A percentile compares a stretch with the other conserved stretches of the same genome.
These are phyloP conservation scores for Aspergillus awamori DNA, from an alignment of 2,329 filamentous ascomycete species.

Conservation along the genomic window DNA sequence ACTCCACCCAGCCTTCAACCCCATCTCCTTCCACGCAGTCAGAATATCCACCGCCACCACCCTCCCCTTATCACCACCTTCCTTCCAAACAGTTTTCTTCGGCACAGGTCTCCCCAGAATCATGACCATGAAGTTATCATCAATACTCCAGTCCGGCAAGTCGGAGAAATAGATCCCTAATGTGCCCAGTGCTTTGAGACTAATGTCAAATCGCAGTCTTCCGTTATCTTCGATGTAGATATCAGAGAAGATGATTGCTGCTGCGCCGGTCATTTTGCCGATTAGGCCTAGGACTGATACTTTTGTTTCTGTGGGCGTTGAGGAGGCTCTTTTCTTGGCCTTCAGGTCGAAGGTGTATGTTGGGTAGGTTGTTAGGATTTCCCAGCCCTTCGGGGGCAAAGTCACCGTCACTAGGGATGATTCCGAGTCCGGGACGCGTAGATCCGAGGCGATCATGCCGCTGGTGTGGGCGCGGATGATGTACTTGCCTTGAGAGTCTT, in stretches of 20 bases:
- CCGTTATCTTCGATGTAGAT: slow-evolving; percentile 63
- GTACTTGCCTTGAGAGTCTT: slow-evolving; percentile 57
- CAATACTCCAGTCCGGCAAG: slow-evolving; percentile 62
- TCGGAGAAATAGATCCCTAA: slow-evolving; percentile 74
- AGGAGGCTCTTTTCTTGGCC: slow-evolving; percentile 19
- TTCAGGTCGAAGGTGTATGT: slow-evolving; percentile 57
- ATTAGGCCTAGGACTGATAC: slow-evolving; percentile 76
- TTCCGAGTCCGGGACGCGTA: slow-evolving; percentile 35
- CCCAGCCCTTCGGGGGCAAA: slow-evolving; percentile 69
- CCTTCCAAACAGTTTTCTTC: slow-evolving; percentile 62
- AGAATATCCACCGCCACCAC: slow-evolving; percentile 78
- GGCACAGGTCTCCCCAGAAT: slow-evolving; percentile 74
- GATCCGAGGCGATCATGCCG: slow-evolving; percentile 57
- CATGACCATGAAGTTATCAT: slow-evolving; percentile 70
- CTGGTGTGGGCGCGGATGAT: slow-evolving; percentile 72
- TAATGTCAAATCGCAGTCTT: slow-evolving; percentile 65
- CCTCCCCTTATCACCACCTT: slow-evolving; percentile 46
- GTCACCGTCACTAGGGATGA: slow-evolving; percentile 62
- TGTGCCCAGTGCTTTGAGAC: slow-evolving; percentile 76
- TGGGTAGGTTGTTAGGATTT: slow-evolving; percentile 77
- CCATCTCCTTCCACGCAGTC: slow-evolving; percentile 75
- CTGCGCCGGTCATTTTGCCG: slow-evolving; percentile 86
- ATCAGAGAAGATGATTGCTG: slow-evolving; percentile 69
- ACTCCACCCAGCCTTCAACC: slow-evolving; percentile 70
- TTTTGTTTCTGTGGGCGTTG: slow-evolving; percentile 21